These are phyloP conservation scores for Rhizophagus clarus DNA, from an alignment of 192 early-diverging fungal genomes.

Conservation along the genomic window DNA sequence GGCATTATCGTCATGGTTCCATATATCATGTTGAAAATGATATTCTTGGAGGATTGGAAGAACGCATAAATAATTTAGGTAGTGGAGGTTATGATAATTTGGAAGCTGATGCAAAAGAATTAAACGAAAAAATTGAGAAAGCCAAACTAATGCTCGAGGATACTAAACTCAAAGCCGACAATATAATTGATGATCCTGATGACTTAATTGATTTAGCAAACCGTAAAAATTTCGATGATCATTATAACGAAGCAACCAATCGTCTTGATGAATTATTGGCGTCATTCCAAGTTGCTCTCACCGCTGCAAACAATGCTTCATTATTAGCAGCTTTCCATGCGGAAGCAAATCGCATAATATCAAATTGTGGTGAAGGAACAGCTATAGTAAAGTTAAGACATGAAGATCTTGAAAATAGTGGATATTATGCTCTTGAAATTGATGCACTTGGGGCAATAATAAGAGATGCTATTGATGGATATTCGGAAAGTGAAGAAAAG, in stretches of 20 bases:
- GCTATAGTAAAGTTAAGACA: conserved; percentile 17
- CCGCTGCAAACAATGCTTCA: conserved; percentile 30
- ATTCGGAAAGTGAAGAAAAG: conserved; percentile 17
- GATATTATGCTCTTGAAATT: conserved; percentile 23
- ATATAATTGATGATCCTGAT: conserved; percentile 2
- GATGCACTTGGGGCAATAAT: background rate
- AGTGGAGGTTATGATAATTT: conserved; percentile 19
- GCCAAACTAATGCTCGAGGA: conserved; percentile 1
- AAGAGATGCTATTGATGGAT: conserved; percentile 12
- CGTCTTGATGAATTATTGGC: background rate
- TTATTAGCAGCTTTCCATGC: conserved; percentile 27
- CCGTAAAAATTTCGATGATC: conserved; percentile 25
- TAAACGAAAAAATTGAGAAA: conserved; percentile 21
- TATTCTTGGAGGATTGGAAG: conserved; percentile 19
- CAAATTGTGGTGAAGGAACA: conserved; percentile 8
- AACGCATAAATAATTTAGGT: conserved; percentile 13
- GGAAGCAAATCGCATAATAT: conserved; percentile 18
- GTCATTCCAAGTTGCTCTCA: conserved; percentile 17
- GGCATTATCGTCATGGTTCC: conserved; percentile 14
- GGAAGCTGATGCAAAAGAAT: conserved; percentile 22
- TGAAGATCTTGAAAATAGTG: conserved; percentile 21
- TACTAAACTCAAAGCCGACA: background rate
- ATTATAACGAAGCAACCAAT: background rate
- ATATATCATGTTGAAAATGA: conserved; percentile 26
- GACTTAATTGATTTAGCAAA: conserved; percentile 20